phyloP scores from a whole-genome alignment of 495 filamentous ascomycete genomes.

The Xylaria venustula region DNA sequence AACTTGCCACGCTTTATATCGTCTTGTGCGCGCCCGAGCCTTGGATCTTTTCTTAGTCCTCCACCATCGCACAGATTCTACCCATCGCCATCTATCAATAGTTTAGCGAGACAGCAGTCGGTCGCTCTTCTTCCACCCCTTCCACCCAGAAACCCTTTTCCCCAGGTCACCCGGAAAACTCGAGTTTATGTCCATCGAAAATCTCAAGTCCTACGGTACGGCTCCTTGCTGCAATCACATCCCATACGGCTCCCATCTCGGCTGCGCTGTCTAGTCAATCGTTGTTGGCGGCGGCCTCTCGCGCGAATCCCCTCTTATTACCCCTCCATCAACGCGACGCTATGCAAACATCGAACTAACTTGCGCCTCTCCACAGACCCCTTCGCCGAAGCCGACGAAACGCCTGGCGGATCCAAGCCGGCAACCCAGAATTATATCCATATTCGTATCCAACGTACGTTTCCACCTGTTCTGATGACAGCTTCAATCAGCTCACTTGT shows the following conservation, averaged over 20 bases:
- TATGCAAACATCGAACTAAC: constrained; percentile 16
- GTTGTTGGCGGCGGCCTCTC: neutral
- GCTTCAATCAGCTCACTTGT: neutral
- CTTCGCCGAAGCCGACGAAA: constrained; percentile 99
- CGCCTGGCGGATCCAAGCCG: constrained; percentile 89
- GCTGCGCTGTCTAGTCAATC: neutral
- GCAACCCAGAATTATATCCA: constrained; percentile 96
- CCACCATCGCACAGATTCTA: neutral
- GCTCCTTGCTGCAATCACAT: constrained; percentile 30
- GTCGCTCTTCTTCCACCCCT: constrained; percentile 38
- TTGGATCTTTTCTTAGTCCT: neutral
- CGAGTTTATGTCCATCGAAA: constrained; percentile 99
- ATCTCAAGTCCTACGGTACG: constrained; percentile 99
- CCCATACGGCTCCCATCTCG: too few species aligned
- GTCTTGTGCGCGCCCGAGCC: neutral
- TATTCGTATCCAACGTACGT: constrained; percentile 99
- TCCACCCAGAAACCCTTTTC: constrained; percentile 41
- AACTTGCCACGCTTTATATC: constrained; percentile 17
- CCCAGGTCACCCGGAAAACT: constrained; percentile 48
- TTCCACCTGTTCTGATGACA: neutral
- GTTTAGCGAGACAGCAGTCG: constrained; percentile 34
- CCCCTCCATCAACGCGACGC: constrained; percentile 5
- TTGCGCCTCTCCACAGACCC: constrained; percentile 63
- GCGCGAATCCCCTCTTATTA: neutral
- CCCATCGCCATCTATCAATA: neutral